Evolutionary conservation across 2,329 filamentous ascomycete genomes (phyloP).

Genomic region (Diaporthe citriasiana): DNA sequence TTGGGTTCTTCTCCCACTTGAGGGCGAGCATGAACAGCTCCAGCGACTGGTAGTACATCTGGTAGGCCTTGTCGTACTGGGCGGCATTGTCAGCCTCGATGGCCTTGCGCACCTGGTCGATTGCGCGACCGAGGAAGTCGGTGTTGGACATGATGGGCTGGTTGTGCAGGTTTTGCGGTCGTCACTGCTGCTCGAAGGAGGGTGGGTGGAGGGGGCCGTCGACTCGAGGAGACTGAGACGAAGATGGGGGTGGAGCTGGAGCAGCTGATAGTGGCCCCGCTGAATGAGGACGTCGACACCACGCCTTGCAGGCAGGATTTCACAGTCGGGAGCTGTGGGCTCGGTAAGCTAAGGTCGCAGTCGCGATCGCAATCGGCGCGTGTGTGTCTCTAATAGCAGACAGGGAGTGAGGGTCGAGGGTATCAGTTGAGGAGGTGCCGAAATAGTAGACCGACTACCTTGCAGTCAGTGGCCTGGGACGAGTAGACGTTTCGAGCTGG

Average conservation of each 20-base stretch:
- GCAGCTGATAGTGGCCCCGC: slow-evolving; percentile 13
- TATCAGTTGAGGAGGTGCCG: slow-evolving; percentile 19
- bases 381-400: background rate
- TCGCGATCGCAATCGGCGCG: slow-evolving; percentile 16
- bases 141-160: slow-evolving; percentile 84
- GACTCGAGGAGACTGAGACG: slow-evolving; percentile 4
- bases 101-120: slow-evolving; percentile 96
- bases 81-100: slow-evolving; percentile 96
- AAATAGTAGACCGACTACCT: slow-evolving; percentile 1
- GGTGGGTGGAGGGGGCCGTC: background rate
- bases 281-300: slow-evolving; percentile 31
- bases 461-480: slow-evolving; percentile 24
- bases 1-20: slow-evolving; percentile 99
- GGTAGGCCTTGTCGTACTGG: slow-evolving; percentile 97
- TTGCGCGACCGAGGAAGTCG: slow-evolving; percentile 96
- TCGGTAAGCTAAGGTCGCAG: slow-evolving; percentile 7
- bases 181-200: slow-evolving; percentile 27
- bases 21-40: slow-evolving; percentile 99
- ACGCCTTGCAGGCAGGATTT: slow-evolving; percentile 24
- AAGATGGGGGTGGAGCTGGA: background rate
- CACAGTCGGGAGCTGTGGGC: slow-evolving; percentile 9
- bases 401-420: slow-evolving; percentile 4
- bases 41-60: slow-evolving; percentile 94
- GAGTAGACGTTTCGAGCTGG: slow-evolving; percentile 32
- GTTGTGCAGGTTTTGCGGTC: slow-evolving; percentile 37